These are phyloP conservation scores for Didymella arachidicola DNA, from an alignment of 2,329 filamentous ascomycete species.

Conservation along the genomic window DNA sequence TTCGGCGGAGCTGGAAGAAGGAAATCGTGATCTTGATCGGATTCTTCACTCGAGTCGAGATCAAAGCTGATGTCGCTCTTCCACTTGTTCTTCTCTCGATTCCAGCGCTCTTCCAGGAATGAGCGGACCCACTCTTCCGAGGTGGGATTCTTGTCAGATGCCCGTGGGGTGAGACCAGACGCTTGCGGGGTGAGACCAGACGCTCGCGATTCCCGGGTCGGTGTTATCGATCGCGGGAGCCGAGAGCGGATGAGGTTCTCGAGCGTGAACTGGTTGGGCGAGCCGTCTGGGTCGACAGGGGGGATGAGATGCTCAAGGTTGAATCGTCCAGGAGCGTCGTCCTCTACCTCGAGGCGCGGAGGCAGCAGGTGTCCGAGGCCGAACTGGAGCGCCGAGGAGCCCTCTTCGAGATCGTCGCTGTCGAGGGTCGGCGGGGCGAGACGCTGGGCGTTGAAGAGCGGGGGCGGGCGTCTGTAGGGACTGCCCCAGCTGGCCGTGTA, in stretches of 20 bases:
- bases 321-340: slow-evolving; percentile 47
- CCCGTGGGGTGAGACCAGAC: slow-evolving; percentile 38
- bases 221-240: slow-evolving; percentile 40
- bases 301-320: slow-evolving; percentile 52
- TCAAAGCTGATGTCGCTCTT: slow-evolving; percentile 75
- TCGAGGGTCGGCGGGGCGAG: slow-evolving; percentile 40
- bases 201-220: slow-evolving; percentile 31
- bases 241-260: slow-evolving; percentile 52
- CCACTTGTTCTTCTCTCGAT: slow-evolving; percentile 79
- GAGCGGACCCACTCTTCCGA: slow-evolving; percentile 88
- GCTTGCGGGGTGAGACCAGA: slow-evolving; percentile 34
- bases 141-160: slow-evolving; percentile 54
- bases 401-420: slow-evolving; percentile 52
- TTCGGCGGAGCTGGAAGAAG: slow-evolving; percentile 36
- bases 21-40: slow-evolving; percentile 26
- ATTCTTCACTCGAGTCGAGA: slow-evolving; percentile 67
- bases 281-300: slow-evolving; percentile 41
- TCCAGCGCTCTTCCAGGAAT: slow-evolving; percentile 75
- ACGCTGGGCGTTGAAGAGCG: slow-evolving; percentile 44
- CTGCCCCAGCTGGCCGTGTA: slow-evolving; percentile 90
- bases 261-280: slow-evolving; percentile 48
- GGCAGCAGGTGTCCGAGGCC: slow-evolving; percentile 52
- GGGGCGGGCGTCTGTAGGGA: slow-evolving; percentile 76
- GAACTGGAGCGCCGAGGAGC: slow-evolving; percentile 48
- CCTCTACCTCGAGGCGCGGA: slow-evolving; percentile 41